phyloP scores from a whole-genome alignment of 2,329 filamentous ascomycete genomes.

The Epichloe amarillans region DNA sequence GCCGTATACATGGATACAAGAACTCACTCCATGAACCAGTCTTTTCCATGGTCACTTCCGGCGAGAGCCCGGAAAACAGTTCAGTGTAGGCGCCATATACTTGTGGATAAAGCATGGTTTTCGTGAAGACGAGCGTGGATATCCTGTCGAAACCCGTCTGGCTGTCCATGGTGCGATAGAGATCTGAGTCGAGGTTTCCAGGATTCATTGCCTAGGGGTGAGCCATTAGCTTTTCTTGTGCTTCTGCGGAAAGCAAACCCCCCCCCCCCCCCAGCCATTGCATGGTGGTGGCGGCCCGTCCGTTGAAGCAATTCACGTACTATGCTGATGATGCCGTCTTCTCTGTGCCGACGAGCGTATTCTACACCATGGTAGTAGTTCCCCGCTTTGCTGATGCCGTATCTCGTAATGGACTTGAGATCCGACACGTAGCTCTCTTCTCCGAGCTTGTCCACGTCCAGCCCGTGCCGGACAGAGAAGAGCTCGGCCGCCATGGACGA shows the following conservation, averaged over 20 bases:
- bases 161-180: slow-evolving; percentile 17
- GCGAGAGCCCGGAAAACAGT: slow-evolving; percentile 31
- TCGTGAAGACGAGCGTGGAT: too few relatives aligned
- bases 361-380: slow-evolving; percentile 20
- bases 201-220: slow-evolving; percentile 20
- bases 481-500: slow-evolving; percentile 1
- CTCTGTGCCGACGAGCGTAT: slow-evolving; percentile 14
- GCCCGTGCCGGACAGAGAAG: neutral
- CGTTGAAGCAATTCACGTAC: too few relatives aligned
- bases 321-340: slow-evolving; percentile 18
- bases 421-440: too few relatives aligned
- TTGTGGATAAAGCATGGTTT: slow-evolving; percentile 7
- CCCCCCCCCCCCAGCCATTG: too few relatives aligned
- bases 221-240: too few relatives aligned
- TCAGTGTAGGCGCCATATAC: slow-evolving; percentile 33
- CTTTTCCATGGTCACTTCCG: slow-evolving; percentile 24
- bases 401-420: neutral
- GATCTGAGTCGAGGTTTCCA: slow-evolving; percentile 24
- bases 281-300: too few relatives aligned
- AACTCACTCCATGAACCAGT: neutral
- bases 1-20: fast-evolving
- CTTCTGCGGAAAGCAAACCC: too few relatives aligned
- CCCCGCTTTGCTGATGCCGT: slow-evolving; percentile 17
- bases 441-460: slow-evolving; percentile 11
- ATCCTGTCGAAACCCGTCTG: too few relatives aligned